phyloP scores from a whole-genome alignment of 345 rosid genomes.

The Euphorbia peplus region DNA sequence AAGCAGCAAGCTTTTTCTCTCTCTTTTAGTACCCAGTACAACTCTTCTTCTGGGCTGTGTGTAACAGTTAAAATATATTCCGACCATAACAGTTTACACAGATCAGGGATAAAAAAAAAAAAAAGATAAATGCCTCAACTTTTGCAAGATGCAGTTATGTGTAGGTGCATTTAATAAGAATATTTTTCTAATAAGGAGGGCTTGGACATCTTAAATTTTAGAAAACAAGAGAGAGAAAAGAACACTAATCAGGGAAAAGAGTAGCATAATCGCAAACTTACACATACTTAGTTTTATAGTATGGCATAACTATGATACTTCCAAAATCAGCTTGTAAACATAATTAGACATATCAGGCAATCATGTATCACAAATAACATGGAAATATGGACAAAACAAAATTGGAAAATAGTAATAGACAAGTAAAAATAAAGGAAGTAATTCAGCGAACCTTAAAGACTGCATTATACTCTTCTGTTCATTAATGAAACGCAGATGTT shows the following conservation, averaged over 20 bases:
- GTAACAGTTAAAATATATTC: neutral
- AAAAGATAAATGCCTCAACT: neutral
- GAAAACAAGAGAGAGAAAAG: neutral
- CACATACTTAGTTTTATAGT: neutral
- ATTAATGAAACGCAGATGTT: conserved; percentile 53
- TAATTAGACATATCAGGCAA: neutral
- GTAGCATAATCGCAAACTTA: neutral
- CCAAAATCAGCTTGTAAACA: neutral
- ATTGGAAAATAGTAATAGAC: neutral
- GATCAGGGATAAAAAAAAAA: no score
- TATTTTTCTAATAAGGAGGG: neutral
- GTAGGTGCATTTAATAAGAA: neutral
- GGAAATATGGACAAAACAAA: neutral
- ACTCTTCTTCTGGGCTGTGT: neutral
- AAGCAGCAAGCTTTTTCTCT: neutral
- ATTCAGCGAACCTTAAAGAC: conserved; percentile 72
- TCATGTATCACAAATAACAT: neutral
- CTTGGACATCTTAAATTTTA: neutral
- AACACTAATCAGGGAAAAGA: neutral
- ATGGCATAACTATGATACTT: neutral
- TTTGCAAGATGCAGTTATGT: neutral
- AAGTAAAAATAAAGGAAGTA: neutral
- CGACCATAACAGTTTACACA: neutral
- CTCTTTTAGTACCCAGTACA: neutral
- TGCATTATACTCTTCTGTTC: conserved; percentile 95